phyloP scores from a whole-genome alignment of 148 eudicot species.

The Mesembryanthemum crystallinum region DNA sequence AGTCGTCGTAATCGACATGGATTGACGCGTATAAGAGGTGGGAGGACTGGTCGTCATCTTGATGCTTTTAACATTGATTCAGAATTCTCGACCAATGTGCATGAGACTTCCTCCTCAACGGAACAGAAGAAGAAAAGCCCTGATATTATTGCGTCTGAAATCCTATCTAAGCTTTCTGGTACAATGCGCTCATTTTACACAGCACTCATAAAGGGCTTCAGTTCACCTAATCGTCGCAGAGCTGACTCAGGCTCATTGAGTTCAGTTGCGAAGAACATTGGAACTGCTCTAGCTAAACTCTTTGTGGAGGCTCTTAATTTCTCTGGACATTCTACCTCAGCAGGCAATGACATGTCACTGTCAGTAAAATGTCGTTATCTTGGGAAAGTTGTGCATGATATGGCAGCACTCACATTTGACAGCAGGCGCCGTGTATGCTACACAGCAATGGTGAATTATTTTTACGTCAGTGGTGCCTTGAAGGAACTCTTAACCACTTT shows the following conservation, averaged over 20 bases:
- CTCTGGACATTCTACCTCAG: constrained; percentile 55
- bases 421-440: constrained; percentile 72
- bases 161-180: constrained; percentile 66
- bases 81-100: constrained; percentile 50
- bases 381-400: constrained; percentile 92
- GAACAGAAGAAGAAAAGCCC: constrained; percentile 83
- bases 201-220: constrained; percentile 83
- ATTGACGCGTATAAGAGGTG: constrained; percentile 78
- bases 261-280: constrained; percentile 86
- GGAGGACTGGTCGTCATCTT: constrained; percentile 74
- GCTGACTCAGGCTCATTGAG: constrained; percentile 70
- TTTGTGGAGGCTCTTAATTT: constrained; percentile 80
- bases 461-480: constrained; percentile 88
- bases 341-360: constrained; percentile 50
- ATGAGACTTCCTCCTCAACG: constrained; percentile 46
- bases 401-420: constrained; percentile 79
- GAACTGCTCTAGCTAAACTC: constrained; percentile 72
- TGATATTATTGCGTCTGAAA: constrained; percentile 66
- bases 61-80: constrained; percentile 75
- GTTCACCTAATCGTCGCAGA: constrained; percentile 88
- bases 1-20: constrained; percentile 90
- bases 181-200: constrained; percentile 73
- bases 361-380: constrained; percentile 90
- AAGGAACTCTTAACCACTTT: constrained; percentile 91
- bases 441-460: constrained; percentile 76